Conservation (phyloP, 202 grass and related monocot species). For the Panicum hallii region DNA sequence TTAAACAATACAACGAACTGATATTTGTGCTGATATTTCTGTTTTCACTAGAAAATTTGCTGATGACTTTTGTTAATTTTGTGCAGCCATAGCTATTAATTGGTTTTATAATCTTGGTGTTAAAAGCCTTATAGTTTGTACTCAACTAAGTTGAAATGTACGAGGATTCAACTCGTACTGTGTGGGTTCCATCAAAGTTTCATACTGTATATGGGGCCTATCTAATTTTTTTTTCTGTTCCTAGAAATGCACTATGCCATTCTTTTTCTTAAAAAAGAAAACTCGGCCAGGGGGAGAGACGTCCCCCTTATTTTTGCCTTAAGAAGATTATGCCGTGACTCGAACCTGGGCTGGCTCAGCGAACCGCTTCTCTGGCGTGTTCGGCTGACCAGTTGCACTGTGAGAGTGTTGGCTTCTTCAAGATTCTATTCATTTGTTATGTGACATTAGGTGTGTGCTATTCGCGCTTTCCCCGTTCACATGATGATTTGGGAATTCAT, state of each 20-base stretch:
- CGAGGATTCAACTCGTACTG: not conserved
- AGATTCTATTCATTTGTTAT: not conserved
- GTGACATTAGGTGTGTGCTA: slow-evolving; percentile 6
- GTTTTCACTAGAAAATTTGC: not conserved
- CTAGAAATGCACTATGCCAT: slow-evolving; percentile 12
- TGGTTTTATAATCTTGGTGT: slow-evolving; percentile 7
- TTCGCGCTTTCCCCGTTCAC: not conserved
- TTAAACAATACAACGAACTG: not conserved
- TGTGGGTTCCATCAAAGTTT: not conserved
- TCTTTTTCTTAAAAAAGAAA: not conserved
- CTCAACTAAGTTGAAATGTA: slow-evolving; percentile 20
- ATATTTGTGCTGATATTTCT: not conserved
- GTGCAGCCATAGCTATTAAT: not conserved
- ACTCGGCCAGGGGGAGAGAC: too few relatives aligned
- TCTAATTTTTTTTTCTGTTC: slow-evolving; percentile 11
- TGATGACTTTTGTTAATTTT: not conserved
- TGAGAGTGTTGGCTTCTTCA: not conserved
- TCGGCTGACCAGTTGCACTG: too few relatives aligned
- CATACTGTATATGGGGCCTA: not conserved
- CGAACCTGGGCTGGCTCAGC: too few relatives aligned
- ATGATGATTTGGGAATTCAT: not conserved
- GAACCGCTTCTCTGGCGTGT: too few relatives aligned
- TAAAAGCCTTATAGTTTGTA: not conserved
- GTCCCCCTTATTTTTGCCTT: too few relatives aligned
- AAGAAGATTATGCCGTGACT: too few relatives aligned